Conservation (phyloP, 345 rosid genomes). For the Arabis hirsuta region DNA sequence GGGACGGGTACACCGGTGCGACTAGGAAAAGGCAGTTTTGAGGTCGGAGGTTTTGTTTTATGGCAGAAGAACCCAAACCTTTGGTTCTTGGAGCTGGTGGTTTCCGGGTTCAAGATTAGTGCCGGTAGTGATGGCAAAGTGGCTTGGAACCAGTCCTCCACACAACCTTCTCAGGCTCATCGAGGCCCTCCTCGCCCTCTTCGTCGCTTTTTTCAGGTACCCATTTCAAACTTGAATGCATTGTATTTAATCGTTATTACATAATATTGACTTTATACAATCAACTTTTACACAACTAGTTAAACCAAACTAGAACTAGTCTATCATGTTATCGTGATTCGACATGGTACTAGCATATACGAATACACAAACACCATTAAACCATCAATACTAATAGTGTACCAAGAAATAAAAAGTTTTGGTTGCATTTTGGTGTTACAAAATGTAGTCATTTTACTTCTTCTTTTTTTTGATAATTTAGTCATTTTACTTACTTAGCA, state of each 20-base stretch:
- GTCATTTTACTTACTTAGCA: not conserved
- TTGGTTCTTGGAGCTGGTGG: constrained; percentile 84
- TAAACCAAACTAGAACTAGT: not conserved
- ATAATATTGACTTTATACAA: no score
- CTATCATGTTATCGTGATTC: not conserved
- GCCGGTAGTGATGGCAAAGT: constrained; percentile 93
- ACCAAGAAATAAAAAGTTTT: not conserved
- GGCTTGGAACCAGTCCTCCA: constrained; percentile 89
- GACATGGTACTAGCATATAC: not conserved
- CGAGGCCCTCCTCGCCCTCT: constrained; percentile 86
- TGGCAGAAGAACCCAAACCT: constrained; percentile 95
- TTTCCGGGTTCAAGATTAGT: constrained; percentile 83
- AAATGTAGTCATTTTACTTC: not conserved
- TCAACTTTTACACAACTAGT: not conserved
- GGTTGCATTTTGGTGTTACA: not conserved
- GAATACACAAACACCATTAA: not conserved
- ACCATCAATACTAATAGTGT: not conserved
- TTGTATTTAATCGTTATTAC: not conserved
- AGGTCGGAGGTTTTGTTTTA: constrained; percentile 86
- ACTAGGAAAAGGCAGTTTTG: constrained; percentile 50
- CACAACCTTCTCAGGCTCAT: constrained; percentile 80
- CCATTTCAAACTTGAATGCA: not conserved
- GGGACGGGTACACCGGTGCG: constrained; percentile 45
- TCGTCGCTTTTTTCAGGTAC: constrained; percentile 92
- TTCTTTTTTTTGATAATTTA: no score